Evolutionary conservation across 2,329 filamentous ascomycete species (phyloP).

Genomic region (Daldinia eschscholtzii): DNA sequence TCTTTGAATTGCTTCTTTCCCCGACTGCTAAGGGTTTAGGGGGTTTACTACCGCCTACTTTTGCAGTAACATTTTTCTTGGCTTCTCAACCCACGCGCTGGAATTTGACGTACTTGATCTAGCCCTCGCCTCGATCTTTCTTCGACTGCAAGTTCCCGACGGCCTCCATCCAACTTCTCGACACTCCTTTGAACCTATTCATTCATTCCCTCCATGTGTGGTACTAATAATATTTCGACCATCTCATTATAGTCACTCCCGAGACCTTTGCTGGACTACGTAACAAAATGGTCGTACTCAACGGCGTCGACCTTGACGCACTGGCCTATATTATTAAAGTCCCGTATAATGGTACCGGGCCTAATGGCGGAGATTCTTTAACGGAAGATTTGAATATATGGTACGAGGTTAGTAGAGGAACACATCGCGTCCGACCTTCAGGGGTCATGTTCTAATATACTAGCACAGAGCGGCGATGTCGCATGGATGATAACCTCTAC

Average conservation of each 20-base stretch:
- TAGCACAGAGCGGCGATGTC: constrained; percentile 76
- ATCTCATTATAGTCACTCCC: constrained; percentile 18
- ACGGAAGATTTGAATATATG: constrained; percentile 80
- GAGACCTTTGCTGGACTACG: constrained; percentile 29
- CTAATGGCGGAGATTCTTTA: constrained; percentile 76
- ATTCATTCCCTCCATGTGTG: constrained; percentile 26
- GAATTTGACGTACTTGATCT: constrained; percentile 39
- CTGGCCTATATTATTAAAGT: constrained; percentile 62
- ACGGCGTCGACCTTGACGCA: constrained; percentile 58
- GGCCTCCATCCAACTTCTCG: constrained; percentile 37
- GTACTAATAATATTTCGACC: constrained; percentile 13
- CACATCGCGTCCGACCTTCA: background rate
- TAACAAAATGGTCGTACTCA: constrained; percentile 53
- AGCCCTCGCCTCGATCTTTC: constrained; percentile 20
- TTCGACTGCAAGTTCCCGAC: constrained; percentile 15
- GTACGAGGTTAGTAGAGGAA: constrained; percentile 71
- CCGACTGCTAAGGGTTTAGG: constrained; percentile 14
- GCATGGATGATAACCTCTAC: constrained; percentile 86
- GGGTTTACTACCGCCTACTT: constrained; percentile 18
- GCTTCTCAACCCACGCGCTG: constrained; percentile 12
- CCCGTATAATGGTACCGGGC: constrained; percentile 73
- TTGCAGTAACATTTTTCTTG: constrained; percentile 34
- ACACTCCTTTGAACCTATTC: constrained; percentile 38
- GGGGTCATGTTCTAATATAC: constrained; percentile 24
- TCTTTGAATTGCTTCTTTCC: constrained; percentile 43